phyloP scores from a whole-genome alignment of 1,284 basidiomycete species.

The Mycena sp. region DNA sequence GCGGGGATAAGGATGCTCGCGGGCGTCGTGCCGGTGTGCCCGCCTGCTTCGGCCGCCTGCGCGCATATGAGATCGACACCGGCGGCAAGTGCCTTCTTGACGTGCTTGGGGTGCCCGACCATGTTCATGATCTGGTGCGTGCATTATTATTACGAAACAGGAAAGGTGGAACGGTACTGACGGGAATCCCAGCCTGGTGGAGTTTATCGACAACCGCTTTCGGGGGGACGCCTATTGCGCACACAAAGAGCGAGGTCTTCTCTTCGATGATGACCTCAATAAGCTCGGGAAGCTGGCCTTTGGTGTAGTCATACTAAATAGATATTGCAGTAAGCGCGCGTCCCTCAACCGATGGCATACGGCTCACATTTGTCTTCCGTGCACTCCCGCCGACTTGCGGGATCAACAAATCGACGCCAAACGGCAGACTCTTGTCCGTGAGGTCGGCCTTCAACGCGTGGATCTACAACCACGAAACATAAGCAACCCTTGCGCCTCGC shows the following conservation, averaged over 20 bases:
- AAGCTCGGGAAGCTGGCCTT: constrained; percentile 81
- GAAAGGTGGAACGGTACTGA: constrained; percentile 48
- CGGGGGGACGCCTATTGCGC: constrained; percentile 65
- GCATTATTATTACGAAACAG: not conserved
- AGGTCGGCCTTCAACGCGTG: constrained; percentile 76
- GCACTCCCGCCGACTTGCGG: constrained; percentile 86
- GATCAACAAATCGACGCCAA: constrained; percentile 88
- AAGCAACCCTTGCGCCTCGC: too few species aligned
- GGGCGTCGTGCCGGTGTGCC: too few species aligned
- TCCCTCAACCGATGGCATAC: too few species aligned
- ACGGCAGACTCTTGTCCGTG: constrained; percentile 77
- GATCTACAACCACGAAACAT: constrained; percentile 52
- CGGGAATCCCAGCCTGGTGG: constrained; percentile 81
- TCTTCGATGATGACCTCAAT: constrained; percentile 91
- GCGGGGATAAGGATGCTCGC: constrained; percentile 73
- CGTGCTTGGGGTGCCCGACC: constrained; percentile 92
- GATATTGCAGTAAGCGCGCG: too few species aligned
- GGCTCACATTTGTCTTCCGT: constrained; percentile 86
- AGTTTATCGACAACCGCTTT: constrained; percentile 79
- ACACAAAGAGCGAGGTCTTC: constrained; percentile 73
- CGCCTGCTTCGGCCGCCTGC: too few species aligned
- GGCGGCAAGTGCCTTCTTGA: constrained; percentile 78
- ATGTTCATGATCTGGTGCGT: constrained; percentile 28
- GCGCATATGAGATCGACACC: constrained; percentile 67
- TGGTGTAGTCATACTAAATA: constrained; percentile 77